A percentile compares a stretch with the other conserved stretches of the same genome.
These are phyloP conservation scores for Beta lomatogona DNA, from an alignment of 179 eudicot genomes.

Conservation along the genomic window DNA sequence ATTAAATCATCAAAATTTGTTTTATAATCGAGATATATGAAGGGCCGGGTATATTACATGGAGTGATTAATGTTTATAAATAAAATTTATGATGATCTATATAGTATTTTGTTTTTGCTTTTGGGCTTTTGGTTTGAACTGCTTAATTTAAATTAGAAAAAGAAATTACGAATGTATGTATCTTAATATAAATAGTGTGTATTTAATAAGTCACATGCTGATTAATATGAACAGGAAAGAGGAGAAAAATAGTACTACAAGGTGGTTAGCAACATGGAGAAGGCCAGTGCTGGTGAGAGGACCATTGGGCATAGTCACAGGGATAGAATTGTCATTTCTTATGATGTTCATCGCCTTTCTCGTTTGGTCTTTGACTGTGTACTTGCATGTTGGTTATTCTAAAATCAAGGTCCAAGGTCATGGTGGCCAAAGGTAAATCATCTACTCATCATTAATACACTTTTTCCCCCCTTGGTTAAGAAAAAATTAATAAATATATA, in stretches of 20 bases:
- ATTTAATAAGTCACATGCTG: neutral
- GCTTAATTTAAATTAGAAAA: no score
- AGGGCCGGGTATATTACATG: no score
- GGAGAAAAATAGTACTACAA: neutral
- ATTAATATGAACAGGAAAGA: constrained; percentile 9
- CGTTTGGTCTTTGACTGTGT: constrained; percentile 50
- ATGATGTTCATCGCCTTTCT: constrained; percentile 60
- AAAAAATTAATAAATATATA: no score
- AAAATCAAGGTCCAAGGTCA: constrained; percentile 34
- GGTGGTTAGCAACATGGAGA: constrained; percentile 40
- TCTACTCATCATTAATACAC: neutral
- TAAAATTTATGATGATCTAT: no score
- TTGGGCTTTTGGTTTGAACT: no score
- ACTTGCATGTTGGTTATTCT: constrained; percentile 41
- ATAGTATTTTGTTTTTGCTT: no score
- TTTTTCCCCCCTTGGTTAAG: no score
- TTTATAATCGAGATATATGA: no score
- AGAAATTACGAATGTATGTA: no score
- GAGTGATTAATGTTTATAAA: no score
- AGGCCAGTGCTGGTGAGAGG: constrained; percentile 55
- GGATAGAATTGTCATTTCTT: constrained; percentile 56
- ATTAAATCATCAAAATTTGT: no score
- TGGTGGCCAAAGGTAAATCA: constrained; percentile 17
- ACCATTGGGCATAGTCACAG: constrained; percentile 69
- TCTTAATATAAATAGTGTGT: no score